Base-by-base conservation (phyloP, 768 basidiomycete genomes). In the Xanthoconium purpureum region DNA sequence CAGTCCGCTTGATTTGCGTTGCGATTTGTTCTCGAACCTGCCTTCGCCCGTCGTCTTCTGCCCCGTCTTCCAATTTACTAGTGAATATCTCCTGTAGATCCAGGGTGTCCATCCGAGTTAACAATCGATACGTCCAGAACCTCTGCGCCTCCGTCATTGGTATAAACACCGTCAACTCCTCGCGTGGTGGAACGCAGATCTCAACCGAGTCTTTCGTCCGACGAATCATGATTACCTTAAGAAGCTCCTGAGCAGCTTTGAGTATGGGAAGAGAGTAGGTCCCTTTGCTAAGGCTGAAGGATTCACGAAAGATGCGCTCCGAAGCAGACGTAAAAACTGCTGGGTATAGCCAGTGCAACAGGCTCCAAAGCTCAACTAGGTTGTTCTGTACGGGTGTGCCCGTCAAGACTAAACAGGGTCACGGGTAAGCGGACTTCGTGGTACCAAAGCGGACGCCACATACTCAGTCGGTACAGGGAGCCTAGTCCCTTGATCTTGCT, bases 341-440 rank as follows among this genome's bases (percentile, higher is more conserved):
- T 5, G 84, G 84, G 61, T 80, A 81, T 17, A 86, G 72, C 79
- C 79, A 84, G 59, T 78, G 79, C 17, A 85, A 68, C 13, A 84
- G 68, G 24, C 75, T 65, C 84, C 81, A 83, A 15, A 85, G 73
- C 63, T 86, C 84, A 18, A 76, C 66, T 12, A 86, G 66, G 58
- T 86, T 82, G 60, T 86, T 86, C 63, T 89, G 88, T 0, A 90
- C 77, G 0, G 88, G 88, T 0, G 88, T 90, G 24, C 88, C 88
- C 0, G 85, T 88, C 55, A 90, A 72, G 56, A 90, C 83, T 84
- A 17, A 36, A 20, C 6, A 15, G 33, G 29, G 17, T 32, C 15
- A 13, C 9, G 14, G 35, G 20, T 63, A 18, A 49, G 39, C 5
- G 51, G 17, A 57, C 24, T 6, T 10, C 30, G 8, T 13, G 12